A percentile compares a stretch with the other conserved stretches of the same genome.
phyloP scores from a whole-genome alignment of 2,329 filamentous ascomycete genomes.

The Venturia aucupariae region DNA sequence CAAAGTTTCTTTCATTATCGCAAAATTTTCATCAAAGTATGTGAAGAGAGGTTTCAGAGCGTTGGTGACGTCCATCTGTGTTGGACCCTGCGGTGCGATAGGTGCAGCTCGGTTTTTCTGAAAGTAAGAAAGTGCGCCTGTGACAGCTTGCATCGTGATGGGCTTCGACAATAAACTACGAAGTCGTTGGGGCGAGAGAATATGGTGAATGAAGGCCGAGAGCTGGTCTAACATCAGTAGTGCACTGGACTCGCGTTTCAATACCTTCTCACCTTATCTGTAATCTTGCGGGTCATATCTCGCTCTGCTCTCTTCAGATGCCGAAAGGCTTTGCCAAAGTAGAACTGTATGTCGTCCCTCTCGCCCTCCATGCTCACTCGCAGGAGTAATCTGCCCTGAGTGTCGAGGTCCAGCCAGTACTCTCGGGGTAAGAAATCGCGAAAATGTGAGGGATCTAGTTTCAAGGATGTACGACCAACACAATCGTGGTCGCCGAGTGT shows the following conservation, averaged over 20 bases:
- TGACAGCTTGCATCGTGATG: conserved; percentile 62
- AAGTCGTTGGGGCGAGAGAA: conserved; percentile 74
- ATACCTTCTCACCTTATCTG: conserved; percentile 65
- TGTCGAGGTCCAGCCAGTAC: conserved; percentile 96
- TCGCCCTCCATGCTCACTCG: conserved; percentile 98
- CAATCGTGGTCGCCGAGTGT: conserved; percentile 96
- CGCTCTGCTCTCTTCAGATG: conserved; percentile 90
- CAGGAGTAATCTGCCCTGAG: conserved; percentile 79
- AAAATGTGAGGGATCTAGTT: conserved; percentile 96
- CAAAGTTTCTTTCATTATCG: conserved; percentile 95
- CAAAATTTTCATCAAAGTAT: conserved; percentile 98
- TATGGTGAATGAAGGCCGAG: conserved; percentile 83
- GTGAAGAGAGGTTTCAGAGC: conserved; percentile 77
- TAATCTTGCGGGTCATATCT: conserved; percentile 97
- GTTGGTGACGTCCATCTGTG: conserved; percentile 65
- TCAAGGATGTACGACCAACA: conserved; percentile 90
- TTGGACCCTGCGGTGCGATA: conserved; percentile 44
- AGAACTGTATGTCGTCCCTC: conserved; percentile 95
- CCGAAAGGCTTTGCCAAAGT: conserved; percentile 94
- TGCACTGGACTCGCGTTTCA: neutral
- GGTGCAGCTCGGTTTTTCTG: conserved; percentile 42
- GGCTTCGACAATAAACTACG: conserved; percentile 65
- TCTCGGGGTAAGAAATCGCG: conserved; percentile 91
- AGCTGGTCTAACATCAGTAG: conserved; percentile 45
- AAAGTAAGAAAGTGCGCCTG: conserved; percentile 58